Conservation (phyloP, 306 rosid genomes). For the Geum urbanum region DNA sequence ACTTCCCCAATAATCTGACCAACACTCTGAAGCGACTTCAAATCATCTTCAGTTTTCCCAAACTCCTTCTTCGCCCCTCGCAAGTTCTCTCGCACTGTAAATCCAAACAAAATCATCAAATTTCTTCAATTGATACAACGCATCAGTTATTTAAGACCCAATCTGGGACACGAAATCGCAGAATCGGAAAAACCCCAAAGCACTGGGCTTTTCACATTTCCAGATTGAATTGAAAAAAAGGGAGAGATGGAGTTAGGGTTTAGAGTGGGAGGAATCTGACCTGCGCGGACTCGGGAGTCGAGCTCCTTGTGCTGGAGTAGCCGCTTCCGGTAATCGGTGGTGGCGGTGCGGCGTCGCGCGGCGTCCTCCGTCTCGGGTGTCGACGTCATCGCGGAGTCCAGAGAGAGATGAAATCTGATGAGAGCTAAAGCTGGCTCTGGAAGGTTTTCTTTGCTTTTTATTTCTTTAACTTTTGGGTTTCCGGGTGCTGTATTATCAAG, state of each 20-base stretch:
- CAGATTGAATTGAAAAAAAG: neutral
- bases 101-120: neutral
- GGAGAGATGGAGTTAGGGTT: slow-evolving; percentile 16
- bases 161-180: neutral
- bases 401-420: too few species aligned
- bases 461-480: too few species aligned
- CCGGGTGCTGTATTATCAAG: too few species aligned
- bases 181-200: neutral
- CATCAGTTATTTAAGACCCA: too few species aligned
- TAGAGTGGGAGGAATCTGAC: slow-evolving; percentile 35
- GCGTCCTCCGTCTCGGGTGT: slow-evolving; percentile 63
- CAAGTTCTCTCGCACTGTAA: slow-evolving; percentile 77
- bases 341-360: slow-evolving; percentile 56
- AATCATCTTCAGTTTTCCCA: slow-evolving; percentile 94
- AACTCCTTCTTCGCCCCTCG: slow-evolving; percentile 77
- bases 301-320: slow-evolving; percentile 88
- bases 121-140: too few species aligned
- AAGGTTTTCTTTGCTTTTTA: too few species aligned
- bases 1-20: slow-evolving; percentile 97
- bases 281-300: slow-evolving; percentile 79
- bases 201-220: neutral
- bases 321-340: slow-evolving; percentile 68
- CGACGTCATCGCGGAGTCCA: slow-evolving; percentile 37
- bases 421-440: too few species aligned
- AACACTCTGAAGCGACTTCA: slow-evolving; percentile 94